phyloP scores from a whole-genome alignment of 208 protist genomes.

The Leishmania gerbilli region DNA sequence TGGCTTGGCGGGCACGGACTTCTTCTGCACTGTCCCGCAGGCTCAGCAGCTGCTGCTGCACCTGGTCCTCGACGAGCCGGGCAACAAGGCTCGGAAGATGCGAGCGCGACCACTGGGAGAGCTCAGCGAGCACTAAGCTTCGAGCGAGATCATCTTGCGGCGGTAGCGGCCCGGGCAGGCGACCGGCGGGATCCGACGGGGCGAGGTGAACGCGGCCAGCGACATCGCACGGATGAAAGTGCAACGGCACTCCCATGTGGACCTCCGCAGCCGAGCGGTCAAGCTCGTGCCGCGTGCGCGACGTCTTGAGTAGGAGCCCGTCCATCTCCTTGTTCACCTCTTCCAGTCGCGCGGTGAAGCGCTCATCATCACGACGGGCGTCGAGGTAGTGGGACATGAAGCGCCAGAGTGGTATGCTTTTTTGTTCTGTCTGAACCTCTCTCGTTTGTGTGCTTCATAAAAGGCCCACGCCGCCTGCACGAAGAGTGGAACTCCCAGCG shows the following conservation, averaged over 20 bases:
- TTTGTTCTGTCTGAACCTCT: not conserved
- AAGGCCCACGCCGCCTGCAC: not conserved
- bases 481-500: not conserved
- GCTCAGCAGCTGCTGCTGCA: constrained; percentile 26
- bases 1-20: constrained; percentile 15
- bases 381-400: constrained; percentile 15
- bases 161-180: not conserved
- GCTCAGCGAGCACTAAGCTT: constrained; percentile 23
- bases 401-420: not conserved
- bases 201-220: not conserved
- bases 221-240: not conserved
- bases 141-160: constrained; percentile 20
- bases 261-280: constrained; percentile 19
- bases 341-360: constrained; percentile 57
- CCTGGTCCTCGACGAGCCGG: constrained; percentile 40
- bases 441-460: not conserved
- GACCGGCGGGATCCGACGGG: not conserved
- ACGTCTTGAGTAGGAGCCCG: constrained; percentile 55
- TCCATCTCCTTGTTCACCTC: constrained; percentile 84
- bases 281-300: constrained; percentile 43
- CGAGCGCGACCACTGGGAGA: constrained; percentile 27
- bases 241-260: constrained; percentile 19
- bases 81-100: constrained; percentile 31
- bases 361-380: constrained; percentile 20
- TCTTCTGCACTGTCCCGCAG: constrained; percentile 28